Conservation (phyloP, 2,329 filamentous ascomycete species). For the Penicillium occitanis region DNA sequence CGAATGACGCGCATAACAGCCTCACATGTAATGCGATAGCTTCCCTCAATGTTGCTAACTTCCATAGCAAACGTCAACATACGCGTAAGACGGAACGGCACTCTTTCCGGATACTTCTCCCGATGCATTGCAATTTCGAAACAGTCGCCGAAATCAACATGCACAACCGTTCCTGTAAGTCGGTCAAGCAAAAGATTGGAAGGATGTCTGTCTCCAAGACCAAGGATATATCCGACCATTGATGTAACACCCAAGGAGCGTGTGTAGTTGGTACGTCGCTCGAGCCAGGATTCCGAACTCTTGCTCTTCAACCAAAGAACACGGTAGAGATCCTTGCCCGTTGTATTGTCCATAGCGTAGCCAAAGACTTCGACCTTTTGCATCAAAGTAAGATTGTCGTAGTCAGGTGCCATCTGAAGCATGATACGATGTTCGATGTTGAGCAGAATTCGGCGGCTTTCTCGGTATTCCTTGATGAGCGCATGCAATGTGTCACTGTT, state of each 20-base stretch:
- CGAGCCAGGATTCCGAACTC: constrained; percentile 95
- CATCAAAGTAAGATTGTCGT: constrained; percentile 98
- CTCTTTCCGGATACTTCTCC: constrained; percentile 96
- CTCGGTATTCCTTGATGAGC: constrained; percentile 94
- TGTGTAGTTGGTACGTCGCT: constrained; percentile 97
- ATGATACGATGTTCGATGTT: constrained; percentile 99
- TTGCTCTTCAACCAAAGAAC: constrained; percentile 99
- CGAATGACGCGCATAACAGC: constrained; percentile 96
- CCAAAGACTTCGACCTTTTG: constrained; percentile 99
- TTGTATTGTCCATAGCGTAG: constrained; percentile 98
- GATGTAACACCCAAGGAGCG: constrained; percentile 97
- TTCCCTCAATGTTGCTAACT: constrained; percentile 98
- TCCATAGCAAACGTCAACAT: constrained; percentile 99
- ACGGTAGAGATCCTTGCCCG: constrained; percentile 95
- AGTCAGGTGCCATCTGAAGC: constrained; percentile 99
- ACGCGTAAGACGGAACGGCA: constrained; percentile 94
- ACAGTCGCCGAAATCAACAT: constrained; percentile 99
- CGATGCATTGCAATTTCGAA: constrained; percentile 99
- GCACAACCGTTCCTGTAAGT: constrained; percentile 92
- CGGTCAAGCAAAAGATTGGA: constrained; percentile 97
- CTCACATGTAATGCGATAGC: constrained; percentile 96
- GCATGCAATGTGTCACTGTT: constrained; percentile 98
- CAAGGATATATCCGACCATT: constrained; percentile 99
- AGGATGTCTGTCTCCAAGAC: constrained; percentile 92
- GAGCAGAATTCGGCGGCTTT: constrained; percentile 92